phyloP scores from a whole-genome alignment of 352 stramenopile genomes.

The Pythium insidiosum region DNA sequence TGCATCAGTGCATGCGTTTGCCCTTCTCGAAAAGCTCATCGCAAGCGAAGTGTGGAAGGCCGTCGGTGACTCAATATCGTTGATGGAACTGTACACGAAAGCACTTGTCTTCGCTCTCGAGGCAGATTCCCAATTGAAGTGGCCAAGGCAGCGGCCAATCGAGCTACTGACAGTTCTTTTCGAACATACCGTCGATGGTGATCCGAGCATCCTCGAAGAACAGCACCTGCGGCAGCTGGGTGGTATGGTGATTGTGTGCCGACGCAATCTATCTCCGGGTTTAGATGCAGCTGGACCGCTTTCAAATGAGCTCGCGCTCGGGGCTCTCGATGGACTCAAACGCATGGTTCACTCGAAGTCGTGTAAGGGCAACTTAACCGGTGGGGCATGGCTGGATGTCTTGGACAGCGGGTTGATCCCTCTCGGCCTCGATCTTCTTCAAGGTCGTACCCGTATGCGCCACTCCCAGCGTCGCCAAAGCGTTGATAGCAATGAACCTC shows the following conservation, averaged over 20 bases:
- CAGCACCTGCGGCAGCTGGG: slow-evolving; percentile 45
- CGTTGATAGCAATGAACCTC: slow-evolving; percentile 2
- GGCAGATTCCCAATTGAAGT: slow-evolving; percentile 17
- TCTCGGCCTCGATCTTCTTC: slow-evolving; percentile 46
- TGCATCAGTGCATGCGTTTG: slow-evolving; percentile 47
- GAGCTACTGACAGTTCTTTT: slow-evolving; percentile 55
- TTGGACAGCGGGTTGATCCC: slow-evolving; percentile 45
- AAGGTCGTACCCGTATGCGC: slow-evolving; percentile 24
- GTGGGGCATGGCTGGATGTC: slow-evolving; percentile 49
- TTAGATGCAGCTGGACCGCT: slow-evolving; percentile 13
- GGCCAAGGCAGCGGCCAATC: slow-evolving; percentile 24
- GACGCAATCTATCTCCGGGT: slow-evolving; percentile 26
- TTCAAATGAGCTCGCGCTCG: slow-evolving; percentile 32
- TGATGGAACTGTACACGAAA: slow-evolving; percentile 59
- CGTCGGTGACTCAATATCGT: slow-evolving; percentile 37
- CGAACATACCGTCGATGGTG: slow-evolving; percentile 22
- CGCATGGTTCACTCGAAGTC: slow-evolving; percentile 38
- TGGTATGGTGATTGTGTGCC: slow-evolving; percentile 44
- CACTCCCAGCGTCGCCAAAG: slow-evolving; percentile 1
- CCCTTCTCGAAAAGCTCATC: slow-evolving; percentile 55
- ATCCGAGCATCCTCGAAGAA: slow-evolving; percentile 25
- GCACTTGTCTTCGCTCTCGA: slow-evolving; percentile 56
- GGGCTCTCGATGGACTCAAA: slow-evolving; percentile 34
- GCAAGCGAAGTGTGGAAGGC: slow-evolving; percentile 41
- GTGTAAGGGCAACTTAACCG: slow-evolving; percentile 24